Evolutionary conservation across 805 yeast species (phyloP).

Genomic region (Lachancea thermotolerans): DNA sequence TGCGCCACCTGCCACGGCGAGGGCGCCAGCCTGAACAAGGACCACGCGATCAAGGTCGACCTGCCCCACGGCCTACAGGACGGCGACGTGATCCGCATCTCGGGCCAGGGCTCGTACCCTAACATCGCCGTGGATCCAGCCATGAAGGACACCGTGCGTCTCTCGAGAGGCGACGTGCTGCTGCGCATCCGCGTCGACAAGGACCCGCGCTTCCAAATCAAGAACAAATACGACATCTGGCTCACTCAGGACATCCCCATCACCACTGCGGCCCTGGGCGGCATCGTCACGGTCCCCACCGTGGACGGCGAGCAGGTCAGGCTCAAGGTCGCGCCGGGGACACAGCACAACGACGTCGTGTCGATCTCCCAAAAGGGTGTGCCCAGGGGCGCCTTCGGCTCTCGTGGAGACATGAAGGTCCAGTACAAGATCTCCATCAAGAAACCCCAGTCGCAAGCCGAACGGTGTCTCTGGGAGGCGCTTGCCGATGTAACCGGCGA

Average conservation of each 20-base stretch:
- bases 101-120: constrained; percentile 90
- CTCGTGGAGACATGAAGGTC: constrained; percentile 78
- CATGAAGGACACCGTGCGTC: constrained; percentile 41
- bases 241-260: constrained; percentile 66
- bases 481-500: constrained; percentile 89
- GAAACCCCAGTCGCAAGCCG: constrained; percentile 75
- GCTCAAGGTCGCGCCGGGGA: constrained; percentile 76
- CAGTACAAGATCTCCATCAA: constrained; percentile 62
- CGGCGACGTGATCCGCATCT: constrained; percentile 76
- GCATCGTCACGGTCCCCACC: constrained; percentile 85
- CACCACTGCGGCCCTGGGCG: constrained; percentile 97
- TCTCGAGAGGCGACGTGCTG: constrained; percentile 80
- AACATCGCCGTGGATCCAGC: constrained; percentile 59
- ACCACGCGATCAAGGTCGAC: constrained; percentile 70
- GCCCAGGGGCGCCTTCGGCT: constrained; percentile 50
- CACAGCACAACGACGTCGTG: constrained; percentile 66
- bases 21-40: constrained; percentile 60
- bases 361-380: constrained; percentile 84
- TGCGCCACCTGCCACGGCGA: constrained; percentile 84
- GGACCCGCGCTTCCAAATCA: constrained; percentile 64
- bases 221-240: constrained; percentile 54
- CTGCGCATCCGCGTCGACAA: constrained; percentile 72
- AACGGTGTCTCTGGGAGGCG: constrained; percentile 85
- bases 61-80: constrained; percentile 85
- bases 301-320: constrained; percentile 71